Evolutionary conservation across 2,329 filamentous ascomycete genomes (phyloP), one percentile per base, ranked within the genome.

Genomic region (Gremmenia infestans): DNA sequence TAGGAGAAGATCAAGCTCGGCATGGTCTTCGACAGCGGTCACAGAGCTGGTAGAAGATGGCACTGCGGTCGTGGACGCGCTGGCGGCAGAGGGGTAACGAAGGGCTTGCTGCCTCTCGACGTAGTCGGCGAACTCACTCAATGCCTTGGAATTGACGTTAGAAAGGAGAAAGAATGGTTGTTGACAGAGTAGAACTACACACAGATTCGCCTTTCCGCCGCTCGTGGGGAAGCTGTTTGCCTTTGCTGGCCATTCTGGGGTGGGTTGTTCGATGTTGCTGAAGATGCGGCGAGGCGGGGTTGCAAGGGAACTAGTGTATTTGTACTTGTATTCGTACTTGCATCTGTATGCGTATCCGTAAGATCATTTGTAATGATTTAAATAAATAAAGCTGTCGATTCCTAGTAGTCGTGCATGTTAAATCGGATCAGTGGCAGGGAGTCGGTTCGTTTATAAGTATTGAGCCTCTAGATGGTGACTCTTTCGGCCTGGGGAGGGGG

Each of bases 91-190:
- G 1, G 81, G 81, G 64, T 83, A 86, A 55, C 88, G 86, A 50
- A 86, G 74, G 14, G 86, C 85, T 72, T 97, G 94, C 71, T 97
- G 92, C 71, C 91, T 88, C 72, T 97, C 91, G 63, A 97, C 94
- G 68, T 97, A 97, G 68, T 99, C 94, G 72, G 92, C 91, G 71
- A 99, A 99, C 67, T 97, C 94, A 76, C 89, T 94, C 54, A 99
- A 81, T 12, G 93, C 92, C 80, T 81, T 50, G 0, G 48, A 22
- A n/a, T 11, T 12, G 17, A 35, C 19, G 22, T 50, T 40, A 36
- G 14, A 48, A 48, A 9, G 17, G 28, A 39, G 15, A 35, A 7
- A 56, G 23, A 46, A 11, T 23, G 12, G 15, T 6, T 35, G 36
- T 14, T 42, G 49, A 3, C n/a, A 14, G 23, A 15, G 15, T 15